Percentiles rank a stretch among this genome's conserved stretches.
Conservation (phyloP, 2,329 filamentous ascomycete species). For the Emmonsia crescens region DNA sequence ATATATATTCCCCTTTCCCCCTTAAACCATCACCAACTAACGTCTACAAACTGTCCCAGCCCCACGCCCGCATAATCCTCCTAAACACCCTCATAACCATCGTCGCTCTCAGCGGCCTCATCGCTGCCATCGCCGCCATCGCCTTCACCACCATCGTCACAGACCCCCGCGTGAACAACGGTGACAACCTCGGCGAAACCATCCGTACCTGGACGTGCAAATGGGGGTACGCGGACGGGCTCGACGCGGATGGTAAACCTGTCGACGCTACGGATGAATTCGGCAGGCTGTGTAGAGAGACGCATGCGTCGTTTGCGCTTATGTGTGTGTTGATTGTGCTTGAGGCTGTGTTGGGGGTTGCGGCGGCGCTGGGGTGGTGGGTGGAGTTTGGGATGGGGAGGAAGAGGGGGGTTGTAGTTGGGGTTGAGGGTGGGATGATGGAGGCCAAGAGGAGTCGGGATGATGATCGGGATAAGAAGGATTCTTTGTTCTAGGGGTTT, state of each 20-base stretch:
- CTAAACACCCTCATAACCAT: conserved; percentile 25
- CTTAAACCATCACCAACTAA: not conserved
- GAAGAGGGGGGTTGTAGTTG: conserved; percentile 16
- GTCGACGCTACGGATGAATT: conserved; percentile 26
- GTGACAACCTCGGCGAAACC: conserved; percentile 24
- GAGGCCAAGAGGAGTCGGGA: not conserved
- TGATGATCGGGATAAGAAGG: not conserved
- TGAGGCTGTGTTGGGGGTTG: conserved; percentile 24
- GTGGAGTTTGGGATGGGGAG: conserved; percentile 21
- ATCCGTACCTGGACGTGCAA: conserved; percentile 34
- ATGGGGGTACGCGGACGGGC: conserved; percentile 20
- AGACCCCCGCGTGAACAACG: conserved; percentile 19
- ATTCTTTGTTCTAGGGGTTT: not conserved
- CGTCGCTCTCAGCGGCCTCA: conserved; percentile 26
- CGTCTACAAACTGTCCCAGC: conserved; percentile 16
- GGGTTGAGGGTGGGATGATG: not conserved
- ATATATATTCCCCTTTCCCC: conserved; percentile 5
- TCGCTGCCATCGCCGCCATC: conserved; percentile 25
- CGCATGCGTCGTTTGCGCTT: conserved; percentile 26
- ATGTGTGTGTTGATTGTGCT: conserved; percentile 26
- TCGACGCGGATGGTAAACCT: conserved; percentile 9
- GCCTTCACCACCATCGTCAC: conserved; percentile 23
- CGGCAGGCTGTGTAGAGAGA: conserved; percentile 28
- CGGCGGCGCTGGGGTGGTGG: conserved; percentile 22
- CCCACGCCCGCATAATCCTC: conserved; percentile 24